Conservation (phyloP, 2,329 filamentous ascomycete species). For the Colletotrichum nymphaeae region DNA sequence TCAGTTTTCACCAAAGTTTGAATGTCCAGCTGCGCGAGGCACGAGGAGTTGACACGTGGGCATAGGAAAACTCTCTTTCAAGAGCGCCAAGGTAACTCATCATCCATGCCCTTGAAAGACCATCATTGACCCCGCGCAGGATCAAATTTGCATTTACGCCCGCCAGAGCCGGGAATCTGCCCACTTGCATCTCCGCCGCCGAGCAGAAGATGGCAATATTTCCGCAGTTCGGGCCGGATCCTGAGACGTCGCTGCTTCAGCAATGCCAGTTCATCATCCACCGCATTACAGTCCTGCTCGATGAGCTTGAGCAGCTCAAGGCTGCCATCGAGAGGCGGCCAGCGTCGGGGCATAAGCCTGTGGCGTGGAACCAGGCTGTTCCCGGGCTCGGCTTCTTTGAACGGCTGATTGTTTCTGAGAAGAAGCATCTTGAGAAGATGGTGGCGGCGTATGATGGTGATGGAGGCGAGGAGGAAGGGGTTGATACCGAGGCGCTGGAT, state of each 20-base stretch:
- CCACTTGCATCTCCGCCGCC: not conserved
- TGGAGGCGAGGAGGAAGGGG: not conserved
- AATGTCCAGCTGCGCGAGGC: no score
- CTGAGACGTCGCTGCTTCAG: not conserved
- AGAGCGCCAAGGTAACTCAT: not conserved
- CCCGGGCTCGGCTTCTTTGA: slow-evolving; percentile 34
- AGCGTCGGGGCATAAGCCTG: slow-evolving; percentile 21
- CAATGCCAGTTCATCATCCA: slow-evolving; percentile 29
- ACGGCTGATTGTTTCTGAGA: slow-evolving; percentile 32
- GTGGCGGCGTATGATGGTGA: slow-evolving; percentile 2
- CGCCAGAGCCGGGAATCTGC: not conserved
- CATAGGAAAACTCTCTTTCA: not conserved
- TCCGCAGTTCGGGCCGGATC: slow-evolving; percentile 14
- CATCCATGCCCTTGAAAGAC: not conserved
- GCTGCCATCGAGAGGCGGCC: slow-evolving; percentile 27
- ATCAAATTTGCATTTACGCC: not conserved
- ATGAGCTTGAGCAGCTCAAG: slow-evolving; percentile 34
- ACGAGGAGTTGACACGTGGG: no score
- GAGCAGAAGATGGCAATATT: slow-evolving; percentile 4
- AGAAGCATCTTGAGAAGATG: slow-evolving; percentile 35
- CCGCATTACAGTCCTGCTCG: slow-evolving; percentile 23
- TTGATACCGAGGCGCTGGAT: slow-evolving; percentile 15
- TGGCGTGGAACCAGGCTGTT: slow-evolving; percentile 36
- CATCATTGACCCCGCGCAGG: not conserved
- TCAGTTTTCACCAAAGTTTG: not conserved